Base-by-base conservation (phyloP, 371 early-diverging fungal species). In the Mortierella polycephala region DNA sequence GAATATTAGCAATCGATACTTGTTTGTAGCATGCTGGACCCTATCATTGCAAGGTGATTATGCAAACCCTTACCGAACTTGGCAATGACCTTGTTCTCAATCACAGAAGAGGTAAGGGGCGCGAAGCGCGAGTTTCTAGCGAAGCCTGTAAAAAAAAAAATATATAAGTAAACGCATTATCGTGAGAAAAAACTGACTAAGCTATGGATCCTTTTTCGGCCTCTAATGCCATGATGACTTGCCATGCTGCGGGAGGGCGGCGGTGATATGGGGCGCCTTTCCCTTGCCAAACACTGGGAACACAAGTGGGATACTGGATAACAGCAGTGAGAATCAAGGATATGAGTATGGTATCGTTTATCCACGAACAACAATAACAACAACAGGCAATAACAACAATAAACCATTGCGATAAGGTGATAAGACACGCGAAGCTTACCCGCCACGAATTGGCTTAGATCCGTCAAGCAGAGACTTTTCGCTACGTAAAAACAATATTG, bases 391-490 rank as follows among this genome's bases (percentile, higher is more conserved):
- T 50, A 16, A 20, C 59, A 20, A 6, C 21, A 10, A 21, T 9
- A 54, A 7, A 37, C 21, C 57, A 16, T 11, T 18, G 42, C 13
- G 2, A 23, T 18, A 53, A 45, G 49, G 10, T 13, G 64, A 71
- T 21, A 20, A 30, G 18, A 13, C 40, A 30, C 20, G 40, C 14
- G 7, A 13, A 21, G 18, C 51, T 64, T 87, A 89, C 76, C 94
- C 94, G 57, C 96, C 96, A 49, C 95, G 94, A 71, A 95, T 93
- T 10, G 95, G 93, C 83, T 95, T 96, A 65, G 89, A 86, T 13
- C 94, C 94, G 79, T 95, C 89, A 5, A 91, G 84, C 23, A 90
- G 74, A 7, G 95, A 92, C 63, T 91, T 84, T 60, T 85, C 74
- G 69, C 93, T 92, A 67, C 50, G 11, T 20, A 1, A 5, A 18